A percentile compares a stretch with the other conserved stretches of the same genome.
phyloP scores from a whole-genome alignment of 495 filamentous ascomycete species.

The Lentithecium fluviatile region DNA sequence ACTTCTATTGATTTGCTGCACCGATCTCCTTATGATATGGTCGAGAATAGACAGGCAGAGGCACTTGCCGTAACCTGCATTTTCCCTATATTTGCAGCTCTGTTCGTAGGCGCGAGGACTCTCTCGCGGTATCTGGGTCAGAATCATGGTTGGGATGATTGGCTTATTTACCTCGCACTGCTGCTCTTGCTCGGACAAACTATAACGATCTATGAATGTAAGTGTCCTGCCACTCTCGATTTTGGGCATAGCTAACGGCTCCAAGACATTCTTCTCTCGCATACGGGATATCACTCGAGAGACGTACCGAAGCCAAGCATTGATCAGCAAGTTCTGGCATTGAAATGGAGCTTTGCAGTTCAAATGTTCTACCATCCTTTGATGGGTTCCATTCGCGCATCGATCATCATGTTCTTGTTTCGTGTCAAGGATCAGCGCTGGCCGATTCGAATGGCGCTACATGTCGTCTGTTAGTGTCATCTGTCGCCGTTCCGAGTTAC shows the following conservation, averaged over 20 bases:
- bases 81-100: conserved; percentile 16
- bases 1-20: not conserved
- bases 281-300: conserved; percentile 30
- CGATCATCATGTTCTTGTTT: conserved; percentile 53
- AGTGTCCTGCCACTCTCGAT: not conserved
- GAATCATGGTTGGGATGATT: conserved; percentile 30
- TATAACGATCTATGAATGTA: conserved; percentile 22
- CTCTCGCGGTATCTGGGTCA: conserved; percentile 18
- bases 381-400: conserved; percentile 59
- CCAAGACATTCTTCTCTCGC: conserved; percentile 16
- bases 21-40: conserved; percentile 15
- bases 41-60: conserved; percentile 18
- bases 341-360: conserved; percentile 49
- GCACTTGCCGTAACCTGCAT: conserved; percentile 23
- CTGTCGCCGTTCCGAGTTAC: not conserved
- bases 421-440: conserved; percentile 47
- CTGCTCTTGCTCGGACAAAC: conserved; percentile 24
- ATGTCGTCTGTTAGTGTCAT: conserved; percentile 35
- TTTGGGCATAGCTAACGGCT: not conserved
- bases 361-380: conserved; percentile 66
- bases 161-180: conserved; percentile 23
- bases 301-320: conserved; percentile 24
- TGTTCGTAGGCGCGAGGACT: conserved; percentile 20
- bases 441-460: conserved; percentile 46
- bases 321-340: conserved; percentile 10